phyloP scores from a whole-genome alignment of 2,329 filamentous ascomycete species.

The Ophiocordyceps camponoti-leonardi region DNA sequence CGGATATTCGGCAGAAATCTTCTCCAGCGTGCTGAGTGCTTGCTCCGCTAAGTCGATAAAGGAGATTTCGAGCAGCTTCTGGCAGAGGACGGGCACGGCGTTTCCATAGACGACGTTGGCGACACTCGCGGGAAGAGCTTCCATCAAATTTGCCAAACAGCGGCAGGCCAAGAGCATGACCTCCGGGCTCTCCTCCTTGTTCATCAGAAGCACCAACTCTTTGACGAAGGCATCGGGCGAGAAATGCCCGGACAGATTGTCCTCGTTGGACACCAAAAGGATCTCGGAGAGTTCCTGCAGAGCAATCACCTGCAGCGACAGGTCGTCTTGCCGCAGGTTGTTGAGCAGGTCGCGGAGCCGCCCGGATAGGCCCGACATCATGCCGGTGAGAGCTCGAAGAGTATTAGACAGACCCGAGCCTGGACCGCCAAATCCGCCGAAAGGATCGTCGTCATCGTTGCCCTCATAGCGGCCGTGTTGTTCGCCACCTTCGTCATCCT shows the following conservation, averaged over 20 bases:
- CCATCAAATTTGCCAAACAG: constrained; percentile 94
- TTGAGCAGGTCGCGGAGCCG: constrained; percentile 62
- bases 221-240: constrained; percentile 90
- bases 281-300: constrained; percentile 88
- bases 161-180: constrained; percentile 95
- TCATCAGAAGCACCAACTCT: constrained; percentile 84
- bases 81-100: constrained; percentile 83
- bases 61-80: constrained; percentile 87
- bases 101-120: constrained; percentile 96
- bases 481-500: constrained; percentile 19
- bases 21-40: constrained; percentile 87
- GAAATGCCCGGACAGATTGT: constrained; percentile 89
- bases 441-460: constrained; percentile 42
- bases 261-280: constrained; percentile 85
- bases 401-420: constrained; percentile 58
- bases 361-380: constrained; percentile 72
- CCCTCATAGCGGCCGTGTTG: constrained; percentile 40
- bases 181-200: constrained; percentile 86
- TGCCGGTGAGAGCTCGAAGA: constrained; percentile 72
- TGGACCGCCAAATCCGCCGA: constrained; percentile 50
- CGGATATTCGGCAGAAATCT: constrained; percentile 93
- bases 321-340: constrained; percentile 67
- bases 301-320: constrained; percentile 80
- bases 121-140: constrained; percentile 80
- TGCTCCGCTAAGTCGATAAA: constrained; percentile 97